Evolutionary conservation across 148 eudicot genomes (phyloP).

Genomic region (Oxyria digyna): DNA sequence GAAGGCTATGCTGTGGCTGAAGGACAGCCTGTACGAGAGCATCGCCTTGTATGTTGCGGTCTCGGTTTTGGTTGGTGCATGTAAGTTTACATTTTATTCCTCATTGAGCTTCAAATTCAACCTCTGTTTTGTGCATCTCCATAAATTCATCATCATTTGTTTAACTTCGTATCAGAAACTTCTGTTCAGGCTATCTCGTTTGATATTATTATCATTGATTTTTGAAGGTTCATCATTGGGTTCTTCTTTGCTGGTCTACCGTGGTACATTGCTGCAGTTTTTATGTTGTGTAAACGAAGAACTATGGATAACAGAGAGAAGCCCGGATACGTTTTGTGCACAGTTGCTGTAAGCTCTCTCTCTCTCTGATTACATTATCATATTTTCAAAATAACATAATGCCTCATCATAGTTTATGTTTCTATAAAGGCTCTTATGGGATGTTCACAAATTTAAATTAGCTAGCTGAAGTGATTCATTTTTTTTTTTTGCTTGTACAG

Average conservation of each 20-base stretch:
- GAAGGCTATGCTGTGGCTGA: slow-evolving; percentile 72
- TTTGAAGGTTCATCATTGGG: slow-evolving; percentile 82
- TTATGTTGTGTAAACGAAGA: slow-evolving; percentile 48
- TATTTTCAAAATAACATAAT: no score
- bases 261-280: slow-evolving; percentile 68
- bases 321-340: slow-evolving; percentile 72
- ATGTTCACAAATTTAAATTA: no score
- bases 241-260: slow-evolving; percentile 84
- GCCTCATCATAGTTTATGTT: no score
- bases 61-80: slow-evolving; percentile 82
- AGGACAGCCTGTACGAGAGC: slow-evolving; percentile 52
- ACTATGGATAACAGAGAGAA: slow-evolving; percentile 63
- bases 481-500: slow-evolving; percentile 19
- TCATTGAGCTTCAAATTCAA: neutral
- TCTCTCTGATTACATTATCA: no score
- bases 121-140: no score
- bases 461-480: neutral
- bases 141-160: no score
- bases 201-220: neutral
- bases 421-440: no score
- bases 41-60: slow-evolving; percentile 73
- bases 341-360: slow-evolving; percentile 54
- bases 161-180: neutral
- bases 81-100: slow-evolving; percentile 26
- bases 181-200: neutral